A percentile compares a stretch with the other conserved stretches of the same genome.
Conservation (phyloP, 148 eudicot species). For the Limonium bicolor region DNA sequence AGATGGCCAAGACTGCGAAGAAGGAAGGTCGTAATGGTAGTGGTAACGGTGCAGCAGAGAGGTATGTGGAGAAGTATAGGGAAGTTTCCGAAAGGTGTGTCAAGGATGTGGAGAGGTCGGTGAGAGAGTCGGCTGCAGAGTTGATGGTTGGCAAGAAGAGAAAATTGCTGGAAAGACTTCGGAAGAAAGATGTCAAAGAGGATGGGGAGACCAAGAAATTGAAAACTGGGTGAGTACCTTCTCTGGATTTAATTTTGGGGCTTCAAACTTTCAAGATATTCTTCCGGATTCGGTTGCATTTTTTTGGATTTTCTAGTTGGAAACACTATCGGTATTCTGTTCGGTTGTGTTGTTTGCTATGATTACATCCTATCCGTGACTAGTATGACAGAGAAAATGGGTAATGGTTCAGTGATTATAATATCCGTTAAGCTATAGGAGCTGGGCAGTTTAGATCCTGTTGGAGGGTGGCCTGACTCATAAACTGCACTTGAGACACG, state of each 20-base stretch:
- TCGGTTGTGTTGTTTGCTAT: too few relatives aligned
- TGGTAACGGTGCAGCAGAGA: slow-evolving; percentile 38
- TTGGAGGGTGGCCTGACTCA: too few relatives aligned
- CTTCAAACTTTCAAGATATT: background rate
- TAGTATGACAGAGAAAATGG: too few relatives aligned
- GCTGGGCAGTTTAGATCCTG: too few relatives aligned
- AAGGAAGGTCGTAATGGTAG: slow-evolving; percentile 25
- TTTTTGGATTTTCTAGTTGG: background rate
- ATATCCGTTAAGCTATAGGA: too few relatives aligned
- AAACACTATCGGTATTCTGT: too few relatives aligned
- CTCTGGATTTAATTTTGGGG: background rate
- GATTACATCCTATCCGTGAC: too few relatives aligned
- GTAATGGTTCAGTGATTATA: too few relatives aligned
- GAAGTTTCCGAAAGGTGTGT: slow-evolving; percentile 59
- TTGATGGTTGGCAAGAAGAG: slow-evolving; percentile 20
- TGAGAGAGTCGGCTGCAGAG: slow-evolving; percentile 53
- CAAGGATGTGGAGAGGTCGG: slow-evolving; percentile 72
- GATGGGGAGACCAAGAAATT: slow-evolving; percentile 35
- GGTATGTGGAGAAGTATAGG: slow-evolving; percentile 68
- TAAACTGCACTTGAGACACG: too few relatives aligned
- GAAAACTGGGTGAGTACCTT: slow-evolving; percentile 76
- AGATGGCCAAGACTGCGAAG: slow-evolving; percentile 43
- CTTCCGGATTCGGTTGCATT: background rate
- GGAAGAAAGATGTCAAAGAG: slow-evolving; percentile 13
- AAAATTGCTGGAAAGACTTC: slow-evolving; percentile 8